phyloP scores from a whole-genome alignment of 2,329 filamentous ascomycete species.

The Aaosphaeria pasadenensis region DNA sequence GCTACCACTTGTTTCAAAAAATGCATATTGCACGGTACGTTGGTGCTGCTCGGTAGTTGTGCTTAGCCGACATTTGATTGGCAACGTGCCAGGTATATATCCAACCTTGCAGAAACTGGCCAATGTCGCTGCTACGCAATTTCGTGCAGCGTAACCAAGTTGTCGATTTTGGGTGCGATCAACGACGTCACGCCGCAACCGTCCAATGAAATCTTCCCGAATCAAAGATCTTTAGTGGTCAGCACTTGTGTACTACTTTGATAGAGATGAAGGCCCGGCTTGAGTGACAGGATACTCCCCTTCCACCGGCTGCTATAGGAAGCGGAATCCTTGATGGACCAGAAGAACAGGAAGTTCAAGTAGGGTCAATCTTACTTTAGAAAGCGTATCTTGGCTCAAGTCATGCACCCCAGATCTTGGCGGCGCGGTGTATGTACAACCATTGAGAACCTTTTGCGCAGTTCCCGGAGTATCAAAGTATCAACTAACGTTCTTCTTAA shows the following conservation, averaged over 20 bases:
- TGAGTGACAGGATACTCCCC: slow-evolving; percentile 4
- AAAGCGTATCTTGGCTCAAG: too few relatives aligned
- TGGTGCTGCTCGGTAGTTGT: background rate
- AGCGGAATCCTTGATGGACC: too few relatives aligned
- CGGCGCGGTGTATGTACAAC: too few relatives aligned
- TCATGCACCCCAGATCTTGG: too few relatives aligned
- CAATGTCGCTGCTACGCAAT: background rate
- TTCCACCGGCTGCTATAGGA: slow-evolving; percentile 7
- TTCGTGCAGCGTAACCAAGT: background rate
- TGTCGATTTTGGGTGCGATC: background rate
- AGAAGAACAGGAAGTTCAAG: too few relatives aligned
- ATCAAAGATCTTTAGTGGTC: slow-evolving; percentile 3
- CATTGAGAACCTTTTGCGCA: too few relatives aligned
- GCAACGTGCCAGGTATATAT: background rate
- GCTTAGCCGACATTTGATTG: background rate
- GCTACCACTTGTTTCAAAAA: background rate
- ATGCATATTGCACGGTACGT: background rate
- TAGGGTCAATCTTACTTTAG: too few relatives aligned
- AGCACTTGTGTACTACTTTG: slow-evolving; percentile 5
- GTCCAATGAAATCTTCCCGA: slow-evolving; percentile 4
- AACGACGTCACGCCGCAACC: background rate
- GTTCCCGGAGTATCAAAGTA: too few relatives aligned
- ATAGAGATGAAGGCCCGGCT: slow-evolving; percentile 10
- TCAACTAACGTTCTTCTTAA: too few relatives aligned
- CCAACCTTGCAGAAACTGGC: background rate